phyloP scores from a whole-genome alignment of 441 rosid species.

The Flueggea neowawraea region DNA sequence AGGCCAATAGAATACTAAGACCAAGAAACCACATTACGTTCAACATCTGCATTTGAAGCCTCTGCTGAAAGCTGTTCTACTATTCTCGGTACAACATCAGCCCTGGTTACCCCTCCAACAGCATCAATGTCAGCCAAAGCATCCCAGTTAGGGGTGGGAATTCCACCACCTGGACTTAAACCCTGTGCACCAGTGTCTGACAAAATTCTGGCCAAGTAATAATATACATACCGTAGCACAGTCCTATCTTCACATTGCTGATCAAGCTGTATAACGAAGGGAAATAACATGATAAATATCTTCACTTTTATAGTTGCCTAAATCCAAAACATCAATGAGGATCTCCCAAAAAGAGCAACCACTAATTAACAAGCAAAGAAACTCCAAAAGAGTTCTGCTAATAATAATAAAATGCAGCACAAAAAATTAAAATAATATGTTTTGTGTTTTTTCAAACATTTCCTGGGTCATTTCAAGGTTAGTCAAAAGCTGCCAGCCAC shows the following conservation, averaged over 20 bases:
- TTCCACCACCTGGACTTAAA: constrained; percentile 95
- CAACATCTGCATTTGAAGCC: constrained; percentile 70
- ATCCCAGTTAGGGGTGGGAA: constrained; percentile 99
- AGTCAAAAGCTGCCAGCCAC: too few species aligned
- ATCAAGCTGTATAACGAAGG: constrained; percentile 57
- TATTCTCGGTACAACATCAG: constrained; percentile 95
- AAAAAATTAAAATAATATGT: too few species aligned
- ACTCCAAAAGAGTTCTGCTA: too few species aligned
- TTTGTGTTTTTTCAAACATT: too few species aligned
- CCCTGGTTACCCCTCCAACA: constrained; percentile 97
- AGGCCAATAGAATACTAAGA: not conserved
- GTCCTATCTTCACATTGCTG: constrained; percentile 98
- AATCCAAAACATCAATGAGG: too few species aligned
- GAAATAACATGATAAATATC: constrained; percentile 1
- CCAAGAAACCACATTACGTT: constrained; percentile 49
- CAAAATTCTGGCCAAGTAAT: constrained; percentile 96
- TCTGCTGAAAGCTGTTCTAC: constrained; percentile 75
- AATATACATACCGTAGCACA: constrained; percentile 95
- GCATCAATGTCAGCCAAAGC: constrained; percentile 99
- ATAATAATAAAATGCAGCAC: too few species aligned
- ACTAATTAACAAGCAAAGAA: too few species aligned
- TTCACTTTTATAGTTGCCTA: not conserved
- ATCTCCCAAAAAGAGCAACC: too few species aligned
- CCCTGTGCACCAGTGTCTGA: constrained; percentile 92
- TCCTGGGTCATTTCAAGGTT: too few species aligned